Base-by-base conservation (phyloP, 345 rosid species). In the Brassica nigra region DNA sequence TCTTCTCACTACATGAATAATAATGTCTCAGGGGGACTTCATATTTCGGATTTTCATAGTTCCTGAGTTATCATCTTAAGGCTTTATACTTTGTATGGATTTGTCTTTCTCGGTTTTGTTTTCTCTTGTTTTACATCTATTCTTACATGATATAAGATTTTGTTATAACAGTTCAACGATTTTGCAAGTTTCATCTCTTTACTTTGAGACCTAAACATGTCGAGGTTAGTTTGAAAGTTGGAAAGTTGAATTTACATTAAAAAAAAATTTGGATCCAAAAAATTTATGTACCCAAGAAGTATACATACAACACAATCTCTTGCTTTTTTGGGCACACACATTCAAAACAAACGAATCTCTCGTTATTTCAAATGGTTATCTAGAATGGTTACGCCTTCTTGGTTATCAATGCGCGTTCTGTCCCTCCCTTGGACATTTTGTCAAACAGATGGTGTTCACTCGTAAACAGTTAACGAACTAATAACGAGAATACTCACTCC, bases 361-460 rank as follows among this genome's bases (percentile, higher is more conserved):
- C 14, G 16, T 47, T 47, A 47, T 47, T 47, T 47, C 54, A 47
- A 14, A 4, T 47, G 15, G 54, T 47, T 42, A 37, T 37, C 8
- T 7, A 37, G 10, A 3, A 42, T 11, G 49, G n/a, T 10, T 47
- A 47, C 16, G 54, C 54, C 15, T 42, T 42, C 49, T 42, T 42
- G 49, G 49, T 10, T 42, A 42, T 42, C 49, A 42, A 42, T 42
- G 34, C 34, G 5, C 34, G 2, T 31, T 31, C 44, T 37, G 2
- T 37, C 44, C 7, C 42, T 37, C 44, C 8, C 44, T 8, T 71
- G 8, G 88, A 70, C 79, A 66, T 85, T 80, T 80, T 6, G 28
- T 73, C 87, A 10, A 73, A 80, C 86, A 69, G 59, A 65, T 75
- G 68, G 78, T 78, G 81, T 62, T 76, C 76, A 7, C 30, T 74